These are phyloP conservation scores for Niveomyces coronatus DNA, from an alignment of 2,329 filamentous ascomycete species.

Conservation along the genomic window DNA sequence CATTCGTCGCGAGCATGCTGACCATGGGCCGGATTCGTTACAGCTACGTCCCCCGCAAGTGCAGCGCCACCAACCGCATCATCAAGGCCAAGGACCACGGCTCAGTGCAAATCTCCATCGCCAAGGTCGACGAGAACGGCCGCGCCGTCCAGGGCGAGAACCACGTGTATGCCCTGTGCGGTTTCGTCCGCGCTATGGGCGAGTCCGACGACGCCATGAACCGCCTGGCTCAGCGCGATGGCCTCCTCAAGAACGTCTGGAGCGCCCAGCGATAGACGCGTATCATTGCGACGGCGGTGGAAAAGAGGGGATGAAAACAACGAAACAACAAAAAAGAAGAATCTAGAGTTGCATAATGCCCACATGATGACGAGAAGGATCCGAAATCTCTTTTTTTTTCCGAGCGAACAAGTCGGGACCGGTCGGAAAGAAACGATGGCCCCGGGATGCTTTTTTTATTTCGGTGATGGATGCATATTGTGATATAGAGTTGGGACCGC, in stretches of 20 bases:
- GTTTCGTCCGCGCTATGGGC: conserved; percentile 95
- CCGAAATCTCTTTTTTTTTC: too few species aligned
- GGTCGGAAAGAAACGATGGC: too few species aligned
- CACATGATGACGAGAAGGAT: conserved; percentile 10
- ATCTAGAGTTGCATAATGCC: conserved; percentile 14
- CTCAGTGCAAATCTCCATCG: conserved; percentile 92
- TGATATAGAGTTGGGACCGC: conserved; percentile 33
- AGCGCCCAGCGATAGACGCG: conserved; percentile 54
- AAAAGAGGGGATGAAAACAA: conserved; percentile 10
- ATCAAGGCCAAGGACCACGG: conserved; percentile 99
- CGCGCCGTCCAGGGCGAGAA: conserved; percentile 88
- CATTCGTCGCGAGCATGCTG: too few species aligned
- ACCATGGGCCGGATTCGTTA: too few species aligned
- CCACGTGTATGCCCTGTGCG: conserved; percentile 94
- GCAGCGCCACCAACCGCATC: conserved; percentile 98
- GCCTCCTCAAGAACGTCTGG: conserved; percentile 96
- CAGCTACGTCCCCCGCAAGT: conserved; percentile 98
- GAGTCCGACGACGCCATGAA: conserved; percentile 97
- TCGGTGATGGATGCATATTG: conserved; percentile 29
- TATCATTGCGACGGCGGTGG: conserved; percentile 5
- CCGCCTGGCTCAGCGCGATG: conserved; percentile 90
- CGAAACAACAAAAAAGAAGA: conserved; percentile 11
- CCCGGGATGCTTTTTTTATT: too few species aligned
- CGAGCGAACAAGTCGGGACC: conserved; percentile 2
- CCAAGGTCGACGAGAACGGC: conserved; percentile 98